A percentile compares a stretch with the other conserved stretches of the same genome.
Evolutionary conservation across 306 rosid genomes (phyloP).

Genomic region (Cicer chorassanicum): DNA sequence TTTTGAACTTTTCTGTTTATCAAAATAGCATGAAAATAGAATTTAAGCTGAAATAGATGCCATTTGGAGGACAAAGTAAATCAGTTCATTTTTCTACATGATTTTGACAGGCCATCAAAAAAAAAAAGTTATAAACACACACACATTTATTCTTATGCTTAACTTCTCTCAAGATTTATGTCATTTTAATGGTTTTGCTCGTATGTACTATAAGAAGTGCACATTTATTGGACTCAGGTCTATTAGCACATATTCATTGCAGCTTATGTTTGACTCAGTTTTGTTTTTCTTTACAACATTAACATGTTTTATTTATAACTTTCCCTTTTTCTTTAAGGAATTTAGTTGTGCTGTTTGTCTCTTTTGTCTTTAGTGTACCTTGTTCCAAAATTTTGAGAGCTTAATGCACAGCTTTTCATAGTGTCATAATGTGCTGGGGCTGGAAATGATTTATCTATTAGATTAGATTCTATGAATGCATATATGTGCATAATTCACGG

Average conservation of each 20-base stretch:
- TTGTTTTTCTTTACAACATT: conserved; percentile 5
- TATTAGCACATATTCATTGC: conserved; percentile 5
- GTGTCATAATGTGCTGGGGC: neutral
- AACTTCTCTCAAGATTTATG: neutral
- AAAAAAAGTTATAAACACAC: neutral
- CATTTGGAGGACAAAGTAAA: neutral
- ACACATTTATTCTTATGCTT: neutral
- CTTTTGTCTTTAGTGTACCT: neutral
- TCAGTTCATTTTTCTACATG: conserved; percentile 2
- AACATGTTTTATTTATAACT: neutral
- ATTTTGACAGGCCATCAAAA: conserved; percentile 11
- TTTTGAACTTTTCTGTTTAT: conserved; percentile 4
- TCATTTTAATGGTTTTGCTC: neutral
- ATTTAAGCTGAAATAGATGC: neutral
- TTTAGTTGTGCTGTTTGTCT: neutral
- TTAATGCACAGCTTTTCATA: neutral
- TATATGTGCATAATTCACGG: conserved; percentile 29
- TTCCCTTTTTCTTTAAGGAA: neutral
- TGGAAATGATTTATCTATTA: conserved; percentile 14
- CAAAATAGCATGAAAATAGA: conserved; percentile 11
- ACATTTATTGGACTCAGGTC: neutral
- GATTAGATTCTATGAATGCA: neutral
- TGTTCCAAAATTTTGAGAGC: conserved; percentile 16
- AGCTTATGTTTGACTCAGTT: neutral
- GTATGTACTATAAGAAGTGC: neutral